phyloP scores from a whole-genome alignment of 1,139 yeast genomes.

The Geotrichum reessii region DNA sequence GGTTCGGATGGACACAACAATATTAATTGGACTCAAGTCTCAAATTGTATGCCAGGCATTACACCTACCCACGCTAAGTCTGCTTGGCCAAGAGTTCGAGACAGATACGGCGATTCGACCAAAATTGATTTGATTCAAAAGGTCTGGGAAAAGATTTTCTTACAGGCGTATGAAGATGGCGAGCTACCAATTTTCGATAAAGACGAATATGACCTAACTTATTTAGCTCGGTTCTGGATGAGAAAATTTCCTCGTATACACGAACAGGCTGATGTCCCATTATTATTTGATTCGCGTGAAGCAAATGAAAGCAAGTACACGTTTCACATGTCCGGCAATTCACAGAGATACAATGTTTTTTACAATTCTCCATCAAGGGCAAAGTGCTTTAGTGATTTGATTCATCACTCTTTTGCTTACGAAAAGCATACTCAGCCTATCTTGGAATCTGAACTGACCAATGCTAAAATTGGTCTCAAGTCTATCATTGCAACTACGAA shows the following conservation, averaged over 20 bases:
- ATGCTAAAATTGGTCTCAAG: slow-evolving; percentile 39
- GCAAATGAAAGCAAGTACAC: slow-evolving; percentile 7
- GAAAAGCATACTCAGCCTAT: slow-evolving; percentile 16
- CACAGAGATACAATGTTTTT: slow-evolving; percentile 22
- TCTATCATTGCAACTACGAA: slow-evolving; percentile 58
- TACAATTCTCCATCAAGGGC: slow-evolving; percentile 29
- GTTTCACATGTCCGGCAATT: slow-evolving; percentile 10
- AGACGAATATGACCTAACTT: slow-evolving; percentile 44
- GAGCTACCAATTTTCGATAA: slow-evolving; percentile 41
- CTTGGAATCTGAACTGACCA: slow-evolving; percentile 27
- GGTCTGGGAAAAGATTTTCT: slow-evolving; percentile 55
- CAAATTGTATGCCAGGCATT: slow-evolving; percentile 38
- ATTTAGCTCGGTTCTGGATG: slow-evolving; percentile 54
- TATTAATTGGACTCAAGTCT: slow-evolving; percentile 57
- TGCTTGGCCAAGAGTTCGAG: slow-evolving; percentile 59
- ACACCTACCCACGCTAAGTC: slow-evolving; percentile 42
- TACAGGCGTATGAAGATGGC: slow-evolving; percentile 49
- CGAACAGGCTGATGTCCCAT: slow-evolving; percentile 36
- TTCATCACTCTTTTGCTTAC: slow-evolving; percentile 12
- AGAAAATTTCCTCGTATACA: slow-evolving; percentile 40
- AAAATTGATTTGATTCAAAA: slow-evolving; percentile 50
- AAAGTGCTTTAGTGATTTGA: slow-evolving; percentile 23
- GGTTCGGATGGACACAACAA: slow-evolving; percentile 39
- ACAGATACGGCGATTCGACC: slow-evolving; percentile 49
- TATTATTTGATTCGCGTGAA: slow-evolving; percentile 32